Base-by-base conservation (phyloP, 345 rosid species). In the Brassica incana region DNA sequence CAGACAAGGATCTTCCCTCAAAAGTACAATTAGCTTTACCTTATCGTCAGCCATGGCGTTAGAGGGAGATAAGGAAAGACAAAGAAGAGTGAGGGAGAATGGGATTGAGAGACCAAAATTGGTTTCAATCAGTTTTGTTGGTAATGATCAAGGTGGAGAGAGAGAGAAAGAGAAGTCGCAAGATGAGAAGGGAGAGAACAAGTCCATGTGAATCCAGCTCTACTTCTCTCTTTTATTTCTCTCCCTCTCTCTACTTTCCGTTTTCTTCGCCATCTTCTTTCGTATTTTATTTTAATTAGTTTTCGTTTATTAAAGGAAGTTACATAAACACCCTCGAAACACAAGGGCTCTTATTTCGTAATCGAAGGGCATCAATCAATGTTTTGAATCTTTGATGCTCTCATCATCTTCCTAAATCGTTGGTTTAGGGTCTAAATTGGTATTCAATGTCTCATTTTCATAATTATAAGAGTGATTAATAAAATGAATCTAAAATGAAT, bases 21-120 rank as follows among this genome's bases (percentile, higher is more conserved):
- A 59, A 69, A 69, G 33, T 5, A 68, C 6, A 8, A 40, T 67
- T 36, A 80, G 67, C 61, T 45, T 56, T 86, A 91, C 96, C 93
- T 88, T 91, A 79, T 91, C 90, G 48, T 91, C 91, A 68, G 93
- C 90, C 96, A 89, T 91, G 85, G 86, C 69, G 80, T 66, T 7
- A 48, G 72, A 73, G 72, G 77, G 20, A 77, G 32, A 62, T 32
- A 78, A 66, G 9, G 3, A 20, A 68, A 6, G 33, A 40, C 75
- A 14, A 2, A 50, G 56, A 50, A 65, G 23, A 66, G 61, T 16
- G 27, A 23, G 32, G 76, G 71, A 73, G 45, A 48, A 8, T 54
- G 61, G 67, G 65, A 5, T 52, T 38, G 71, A 69, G 71, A 74
- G 78, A 83, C 69, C 32, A 74, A 72, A 71, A 73, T 2, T 33